Percentiles rank a stretch among this genome's conserved stretches.
Conservation (phyloP, 768 basidiomycete species). For the Macrolepiota albuminosa region DNA sequence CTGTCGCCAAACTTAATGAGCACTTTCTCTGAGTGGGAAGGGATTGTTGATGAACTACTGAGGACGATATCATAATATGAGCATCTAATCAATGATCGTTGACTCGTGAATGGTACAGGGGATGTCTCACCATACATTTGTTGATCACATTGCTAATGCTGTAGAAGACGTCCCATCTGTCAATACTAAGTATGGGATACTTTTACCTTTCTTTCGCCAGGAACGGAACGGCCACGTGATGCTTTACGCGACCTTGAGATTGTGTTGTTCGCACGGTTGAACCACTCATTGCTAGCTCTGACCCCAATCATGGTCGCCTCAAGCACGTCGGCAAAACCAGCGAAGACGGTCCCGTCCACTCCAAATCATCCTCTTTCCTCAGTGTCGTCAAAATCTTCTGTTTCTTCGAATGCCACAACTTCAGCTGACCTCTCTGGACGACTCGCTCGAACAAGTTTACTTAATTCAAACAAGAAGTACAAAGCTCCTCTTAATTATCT, state of each 20-base stretch:
- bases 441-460: conserved; percentile 27
- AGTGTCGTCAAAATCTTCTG: conserved; percentile 16
- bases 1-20: neutral
- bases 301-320: conserved; percentile 18
- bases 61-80: neutral
- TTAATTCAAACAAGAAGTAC: conserved; percentile 55
- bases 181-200: too few relatives aligned
- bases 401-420: conserved; percentile 24
- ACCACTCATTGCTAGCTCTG: neutral
- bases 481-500: conserved; percentile 43
- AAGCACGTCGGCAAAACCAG: conserved; percentile 30
- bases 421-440: conserved; percentile 22
- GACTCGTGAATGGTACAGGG: too few relatives aligned
- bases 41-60: neutral
- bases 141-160: too few relatives aligned
- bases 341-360: conserved; percentile 44
- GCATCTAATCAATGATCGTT: too few relatives aligned
- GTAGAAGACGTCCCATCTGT: too few relatives aligned
- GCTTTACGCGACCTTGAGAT: conserved; percentile 3
- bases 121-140: too few relatives aligned
- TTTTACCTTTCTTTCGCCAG: neutral
- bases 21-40: neutral
- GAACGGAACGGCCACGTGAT: conserved; percentile 13
- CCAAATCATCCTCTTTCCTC: conserved; percentile 47
- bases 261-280: conserved; percentile 15